Evolutionary conservation across 176 grass and related monocot genomes (phyloP).

Genomic region (Rhipidocladum racemiflorum): DNA sequence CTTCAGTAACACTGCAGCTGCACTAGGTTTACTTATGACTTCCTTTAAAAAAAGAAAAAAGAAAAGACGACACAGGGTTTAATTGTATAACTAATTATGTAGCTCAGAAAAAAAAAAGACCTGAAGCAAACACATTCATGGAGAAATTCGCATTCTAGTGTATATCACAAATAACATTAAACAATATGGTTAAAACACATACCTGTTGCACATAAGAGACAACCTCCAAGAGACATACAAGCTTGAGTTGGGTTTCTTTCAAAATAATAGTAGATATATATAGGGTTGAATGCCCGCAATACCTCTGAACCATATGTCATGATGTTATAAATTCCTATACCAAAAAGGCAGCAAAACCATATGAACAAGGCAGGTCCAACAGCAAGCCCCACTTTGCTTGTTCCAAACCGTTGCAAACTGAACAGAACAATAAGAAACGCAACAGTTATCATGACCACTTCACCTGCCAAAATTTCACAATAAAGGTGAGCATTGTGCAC

Average conservation of each 20-base stretch:
- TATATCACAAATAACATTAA: constrained; percentile 17
- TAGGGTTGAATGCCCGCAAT: constrained; percentile 79
- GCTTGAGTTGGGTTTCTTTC: constrained; percentile 76
- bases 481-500: constrained; percentile 6
- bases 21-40: background rate
- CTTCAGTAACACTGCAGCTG: background rate
- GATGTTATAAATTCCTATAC: constrained; percentile 90
- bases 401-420: constrained; percentile 87
- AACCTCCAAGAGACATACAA: constrained; percentile 94
- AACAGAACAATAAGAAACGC: constrained; percentile 85
- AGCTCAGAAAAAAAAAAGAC: background rate
- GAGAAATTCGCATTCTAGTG: constrained; percentile 1
- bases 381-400: constrained; percentile 87
- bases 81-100: constrained; percentile 1
- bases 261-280: constrained; percentile 86
- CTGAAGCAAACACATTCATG: background rate
- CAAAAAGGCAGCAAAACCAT: constrained; percentile 95
- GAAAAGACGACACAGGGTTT: background rate
- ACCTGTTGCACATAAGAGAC: constrained; percentile 92
- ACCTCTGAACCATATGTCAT: constrained; percentile 72
- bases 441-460: constrained; percentile 94
- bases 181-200: constrained; percentile 19
- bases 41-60: constrained; percentile 6
- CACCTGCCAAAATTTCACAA: constrained; percentile 54
- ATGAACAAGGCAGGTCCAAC: constrained; percentile 82